phyloP scores from a whole-genome alignment of 805 yeast species.

The Zygoascus biomembranicola region DNA sequence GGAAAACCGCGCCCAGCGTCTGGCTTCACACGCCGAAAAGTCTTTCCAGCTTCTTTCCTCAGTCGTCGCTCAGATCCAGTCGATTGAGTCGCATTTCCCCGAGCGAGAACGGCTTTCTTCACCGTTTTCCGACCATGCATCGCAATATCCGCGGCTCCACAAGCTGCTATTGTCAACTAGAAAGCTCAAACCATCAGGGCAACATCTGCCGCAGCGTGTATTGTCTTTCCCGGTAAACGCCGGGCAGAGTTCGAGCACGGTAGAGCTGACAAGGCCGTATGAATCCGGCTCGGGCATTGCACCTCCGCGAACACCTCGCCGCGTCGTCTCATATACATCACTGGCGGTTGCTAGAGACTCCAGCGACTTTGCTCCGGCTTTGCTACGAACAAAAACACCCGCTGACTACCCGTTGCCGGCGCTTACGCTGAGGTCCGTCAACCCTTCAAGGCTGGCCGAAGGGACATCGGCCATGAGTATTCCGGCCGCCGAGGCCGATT shows the following conservation, averaged over 20 bases:
- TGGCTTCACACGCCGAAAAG: neutral
- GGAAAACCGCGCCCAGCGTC: neutral
- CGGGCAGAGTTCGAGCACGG: neutral
- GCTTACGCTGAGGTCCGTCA: neutral
- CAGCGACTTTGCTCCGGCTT: neutral
- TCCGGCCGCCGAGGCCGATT: neutral
- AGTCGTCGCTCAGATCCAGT: constrained; percentile 6
- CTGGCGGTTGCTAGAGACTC: neutral
- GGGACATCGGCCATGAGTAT: neutral
- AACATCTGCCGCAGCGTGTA: neutral
- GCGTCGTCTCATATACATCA: neutral
- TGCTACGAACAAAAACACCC: neutral
- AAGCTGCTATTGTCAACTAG: constrained; percentile 15
- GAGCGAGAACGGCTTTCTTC: constrained; percentile 30
- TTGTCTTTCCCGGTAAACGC: neutral
- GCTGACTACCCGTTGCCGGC: neutral
- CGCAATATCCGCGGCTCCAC: constrained; percentile 37
- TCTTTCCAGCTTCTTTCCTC: constrained; percentile 5
- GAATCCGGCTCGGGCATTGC: neutral
- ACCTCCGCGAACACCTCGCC: neutral
- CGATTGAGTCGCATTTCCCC: constrained; percentile 32
- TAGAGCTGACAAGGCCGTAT: neutral
- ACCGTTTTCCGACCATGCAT: constrained; percentile 31
- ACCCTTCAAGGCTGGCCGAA: neutral
- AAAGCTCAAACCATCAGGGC: neutral